phyloP scores from a whole-genome alignment of 139 green algal species.

The Chloropicon primus region DNA sequence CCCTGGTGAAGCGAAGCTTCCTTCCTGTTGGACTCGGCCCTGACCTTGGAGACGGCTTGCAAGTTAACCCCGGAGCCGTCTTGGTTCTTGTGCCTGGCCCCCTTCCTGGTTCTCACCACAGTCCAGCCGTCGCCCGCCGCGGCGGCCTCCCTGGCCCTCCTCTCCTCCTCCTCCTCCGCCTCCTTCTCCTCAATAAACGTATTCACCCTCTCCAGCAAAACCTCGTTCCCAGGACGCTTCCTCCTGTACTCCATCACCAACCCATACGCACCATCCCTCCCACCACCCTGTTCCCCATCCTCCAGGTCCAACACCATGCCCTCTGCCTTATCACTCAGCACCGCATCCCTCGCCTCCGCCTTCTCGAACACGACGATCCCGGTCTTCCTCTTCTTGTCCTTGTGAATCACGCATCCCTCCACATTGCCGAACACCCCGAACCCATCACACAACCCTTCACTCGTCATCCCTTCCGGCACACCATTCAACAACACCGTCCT shows the following conservation, averaged over 20 bases:
- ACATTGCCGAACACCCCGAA: background rate
- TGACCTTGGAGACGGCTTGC: background rate
- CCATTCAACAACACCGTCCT: background rate
- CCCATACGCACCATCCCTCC: background rate
- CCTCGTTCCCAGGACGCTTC: background rate
- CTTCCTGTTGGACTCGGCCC: background rate
- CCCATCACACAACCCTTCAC: background rate
- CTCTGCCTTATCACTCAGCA: background rate
- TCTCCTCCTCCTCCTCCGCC: background rate
- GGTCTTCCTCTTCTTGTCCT: background rate
- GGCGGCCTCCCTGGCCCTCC: background rate
- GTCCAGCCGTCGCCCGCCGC: background rate
- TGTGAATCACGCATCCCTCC: background rate
- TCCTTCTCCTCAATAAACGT: background rate
- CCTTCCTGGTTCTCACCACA: background rate
- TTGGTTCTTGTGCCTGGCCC: background rate
- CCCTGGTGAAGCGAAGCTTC: constrained; percentile 8
- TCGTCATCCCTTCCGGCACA: background rate
- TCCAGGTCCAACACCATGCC: background rate
- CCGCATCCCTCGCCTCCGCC: background rate
- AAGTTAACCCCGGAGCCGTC: background rate
- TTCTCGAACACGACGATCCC: background rate
- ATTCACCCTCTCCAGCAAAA: background rate
- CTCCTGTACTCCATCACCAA: background rate
- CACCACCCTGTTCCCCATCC: background rate